These are phyloP conservation scores for Paxillus ammoniavirescens DNA, from an alignment of 768 basidiomycete genomes.

Conservation along the genomic window DNA sequence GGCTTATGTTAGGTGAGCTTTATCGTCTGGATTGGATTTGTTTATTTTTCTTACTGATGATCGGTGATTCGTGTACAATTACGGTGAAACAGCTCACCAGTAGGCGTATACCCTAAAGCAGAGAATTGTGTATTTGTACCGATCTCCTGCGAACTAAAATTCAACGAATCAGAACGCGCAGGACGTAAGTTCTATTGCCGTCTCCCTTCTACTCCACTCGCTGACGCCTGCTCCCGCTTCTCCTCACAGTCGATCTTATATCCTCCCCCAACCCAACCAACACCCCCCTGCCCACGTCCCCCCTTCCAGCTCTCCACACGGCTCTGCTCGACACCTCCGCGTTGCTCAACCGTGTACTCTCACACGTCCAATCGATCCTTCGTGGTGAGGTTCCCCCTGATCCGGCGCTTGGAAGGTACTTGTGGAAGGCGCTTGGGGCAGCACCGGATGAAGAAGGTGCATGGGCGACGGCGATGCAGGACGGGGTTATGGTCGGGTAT, in stretches of 20 bases:
- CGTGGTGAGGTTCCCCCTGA: slow-evolving; percentile 78
- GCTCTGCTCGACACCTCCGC: slow-evolving; percentile 66
- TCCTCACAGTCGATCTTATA: slow-evolving; percentile 70
- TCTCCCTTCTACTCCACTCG: neutral
- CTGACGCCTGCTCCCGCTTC: neutral
- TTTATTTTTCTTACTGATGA: slow-evolving; percentile 1
- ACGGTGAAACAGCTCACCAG: slow-evolving; percentile 60
- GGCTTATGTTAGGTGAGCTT: slow-evolving; percentile 80
- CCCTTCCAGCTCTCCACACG: slow-evolving; percentile 48
- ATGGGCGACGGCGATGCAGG: slow-evolving; percentile 81
- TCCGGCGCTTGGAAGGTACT: slow-evolving; percentile 82
- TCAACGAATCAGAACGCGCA: slow-evolving; percentile 80
- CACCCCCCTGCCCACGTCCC: slow-evolving; percentile 44
- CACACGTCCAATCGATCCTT: slow-evolving; percentile 80
- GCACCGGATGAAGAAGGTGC: slow-evolving; percentile 70
- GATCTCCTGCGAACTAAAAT: slow-evolving; percentile 82
- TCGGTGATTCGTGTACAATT: neutral
- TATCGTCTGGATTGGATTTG: neutral
- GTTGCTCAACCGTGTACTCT: slow-evolving; percentile 83
- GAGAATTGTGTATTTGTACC: slow-evolving; percentile 96
- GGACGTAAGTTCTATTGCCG: slow-evolving; percentile 58
- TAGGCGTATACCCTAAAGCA: slow-evolving; percentile 85
- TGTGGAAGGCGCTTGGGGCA: slow-evolving; percentile 83
- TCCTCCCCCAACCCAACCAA: slow-evolving; percentile 41
- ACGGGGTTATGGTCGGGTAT: slow-evolving; percentile 93